These are phyloP conservation scores for Fraxinus latifolia DNA, from an alignment of 305 asterid species.

Conservation along the genomic window DNA sequence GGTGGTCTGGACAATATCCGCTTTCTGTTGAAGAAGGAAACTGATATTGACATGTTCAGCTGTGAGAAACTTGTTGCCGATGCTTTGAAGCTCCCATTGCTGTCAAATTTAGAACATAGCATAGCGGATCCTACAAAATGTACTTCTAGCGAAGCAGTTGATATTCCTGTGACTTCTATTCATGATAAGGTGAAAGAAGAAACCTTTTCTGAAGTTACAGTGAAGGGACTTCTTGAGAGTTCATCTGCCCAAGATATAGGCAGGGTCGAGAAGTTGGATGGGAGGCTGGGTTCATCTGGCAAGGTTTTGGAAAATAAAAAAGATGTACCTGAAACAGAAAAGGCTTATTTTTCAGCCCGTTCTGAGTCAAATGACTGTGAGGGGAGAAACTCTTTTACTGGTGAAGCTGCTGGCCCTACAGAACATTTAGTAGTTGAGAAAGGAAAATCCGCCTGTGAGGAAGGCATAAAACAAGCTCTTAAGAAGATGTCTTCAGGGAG, in stretches of 20 bases:
- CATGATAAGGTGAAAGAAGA: slow-evolving; percentile 40
- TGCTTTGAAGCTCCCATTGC: slow-evolving; percentile 78
- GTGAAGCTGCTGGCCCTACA: slow-evolving; percentile 33
- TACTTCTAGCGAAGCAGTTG: slow-evolving; percentile 24
- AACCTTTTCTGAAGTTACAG: slow-evolving; percentile 30
- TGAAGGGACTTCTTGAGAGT: slow-evolving; percentile 44
- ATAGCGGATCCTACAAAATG: slow-evolving; percentile 33
- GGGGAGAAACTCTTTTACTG: slow-evolving; percentile 39
- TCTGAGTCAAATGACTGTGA: slow-evolving; percentile 38
- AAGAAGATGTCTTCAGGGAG: slow-evolving; percentile 43
- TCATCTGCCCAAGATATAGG: slow-evolving; percentile 36
- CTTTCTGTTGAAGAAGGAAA: slow-evolving; percentile 41
- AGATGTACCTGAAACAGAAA: slow-evolving; percentile 36
- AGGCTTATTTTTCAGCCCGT: slow-evolving; percentile 36
- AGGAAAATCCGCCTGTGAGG: slow-evolving; percentile 41
- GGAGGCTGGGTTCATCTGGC: slow-evolving; percentile 39
- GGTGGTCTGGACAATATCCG: not conserved
- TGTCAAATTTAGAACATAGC: slow-evolving; percentile 42
- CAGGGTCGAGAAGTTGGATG: slow-evolving; percentile 42
- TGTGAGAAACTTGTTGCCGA: slow-evolving; percentile 77
- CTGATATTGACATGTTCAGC: slow-evolving; percentile 40
- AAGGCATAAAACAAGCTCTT: slow-evolving; percentile 38
- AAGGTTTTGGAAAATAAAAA: slow-evolving; percentile 39
- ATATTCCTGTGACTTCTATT: slow-evolving; percentile 26
- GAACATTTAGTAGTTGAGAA: slow-evolving; percentile 43